Evolutionary conservation across 176 grass and related monocot species (phyloP), one percentile per base, ranked within the genome.

Genomic region (Microstegium vimineum): DNA sequence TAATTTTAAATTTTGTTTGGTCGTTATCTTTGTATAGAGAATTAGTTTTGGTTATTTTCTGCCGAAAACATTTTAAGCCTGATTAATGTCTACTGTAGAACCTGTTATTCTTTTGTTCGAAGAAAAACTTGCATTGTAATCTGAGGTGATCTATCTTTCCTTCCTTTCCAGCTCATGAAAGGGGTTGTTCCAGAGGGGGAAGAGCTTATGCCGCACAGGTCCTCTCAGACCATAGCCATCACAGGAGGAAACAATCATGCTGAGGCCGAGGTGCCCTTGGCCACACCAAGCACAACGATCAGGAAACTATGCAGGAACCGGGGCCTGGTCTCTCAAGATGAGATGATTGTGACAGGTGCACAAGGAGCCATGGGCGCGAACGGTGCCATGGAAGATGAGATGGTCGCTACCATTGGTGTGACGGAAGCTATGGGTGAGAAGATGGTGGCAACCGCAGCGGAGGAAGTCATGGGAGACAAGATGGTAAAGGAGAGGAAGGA

Each of bases 281-380:
- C 42, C 8, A 9, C 45, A 56, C 63, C 68, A 40, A 69, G 28
- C 27, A 94, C 90, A 7, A 67, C 84, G 33, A 91, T 97, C 23
- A 89, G 71, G 80, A 94, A 97, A 47, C 56, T 84, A 1, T 83
- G 74, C 49, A 82, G 92, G 86, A 94, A 97, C 68, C 62, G 78
- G 10, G 94, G 90, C 13, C 25, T 92, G 18, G 66, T 94, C 65
- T 77, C 81, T 34, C 88, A 89, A 38, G 87, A 92, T 26, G 72
- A 90, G 40, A 56, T 25, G 23, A 5, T 59, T 1, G 34, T 32
- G 30, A 20, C 8, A 3, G 31, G 46, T 8, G 0, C 4, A 8
- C 22, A 69, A 8, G 66, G 47, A 36, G 43, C 63, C 12, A 20
- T n/a, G 8, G 63, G 31, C 0, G 13, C 7, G 4, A n/a, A 25